A percentile compares a stretch with the other conserved stretches of the same genome.
Conservation (phyloP, 2,329 filamentous ascomycete genomes). For the Trichoderma hamatum region DNA sequence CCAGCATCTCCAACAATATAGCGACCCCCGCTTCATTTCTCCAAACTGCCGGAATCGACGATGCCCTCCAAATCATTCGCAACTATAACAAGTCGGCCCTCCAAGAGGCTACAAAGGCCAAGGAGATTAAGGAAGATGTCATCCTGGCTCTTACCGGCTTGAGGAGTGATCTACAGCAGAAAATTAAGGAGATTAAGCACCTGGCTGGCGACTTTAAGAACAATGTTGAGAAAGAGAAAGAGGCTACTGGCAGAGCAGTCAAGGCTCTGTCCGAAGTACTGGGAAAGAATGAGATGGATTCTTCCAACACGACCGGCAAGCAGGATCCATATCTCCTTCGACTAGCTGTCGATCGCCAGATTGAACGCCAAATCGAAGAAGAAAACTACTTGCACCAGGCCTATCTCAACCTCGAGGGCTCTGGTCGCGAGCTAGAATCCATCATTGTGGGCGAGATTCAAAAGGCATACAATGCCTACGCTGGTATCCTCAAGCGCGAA, state of each 20-base stretch:
- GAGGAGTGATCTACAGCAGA: slow-evolving; percentile 85
- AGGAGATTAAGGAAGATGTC: slow-evolving; percentile 88
- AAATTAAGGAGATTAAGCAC: slow-evolving; percentile 98
- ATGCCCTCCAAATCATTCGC: slow-evolving; percentile 79
- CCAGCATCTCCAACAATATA: slow-evolving; percentile 82
- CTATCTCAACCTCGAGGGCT: slow-evolving; percentile 91
- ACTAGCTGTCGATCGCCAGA: slow-evolving; percentile 81
- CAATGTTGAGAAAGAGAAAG: slow-evolving; percentile 92
- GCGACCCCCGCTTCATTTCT: slow-evolving; percentile 75
- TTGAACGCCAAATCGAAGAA: slow-evolving; percentile 92
- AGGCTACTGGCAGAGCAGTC: slow-evolving; percentile 77
- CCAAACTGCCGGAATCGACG: slow-evolving; percentile 78
- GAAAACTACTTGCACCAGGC: slow-evolving; percentile 98
- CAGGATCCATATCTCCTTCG: slow-evolving; percentile 90
- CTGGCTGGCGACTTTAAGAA: slow-evolving; percentile 96
- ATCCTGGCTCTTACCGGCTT: slow-evolving; percentile 84
- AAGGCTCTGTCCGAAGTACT: slow-evolving; percentile 80
- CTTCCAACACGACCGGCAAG: slow-evolving; percentile 73
- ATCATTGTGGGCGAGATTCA: slow-evolving; percentile 98
- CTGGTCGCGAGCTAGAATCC: slow-evolving; percentile 90
- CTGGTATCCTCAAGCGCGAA: slow-evolving; percentile 87
- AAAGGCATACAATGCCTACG: slow-evolving; percentile 94
- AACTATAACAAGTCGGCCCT: slow-evolving; percentile 82
- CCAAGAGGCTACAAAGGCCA: slow-evolving; percentile 81
- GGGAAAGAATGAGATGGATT: slow-evolving; percentile 77